These are phyloP conservation scores for Annulohypoxylon nitens DNA, from an alignment of 495 filamentous ascomycete species.

Conservation along the genomic window DNA sequence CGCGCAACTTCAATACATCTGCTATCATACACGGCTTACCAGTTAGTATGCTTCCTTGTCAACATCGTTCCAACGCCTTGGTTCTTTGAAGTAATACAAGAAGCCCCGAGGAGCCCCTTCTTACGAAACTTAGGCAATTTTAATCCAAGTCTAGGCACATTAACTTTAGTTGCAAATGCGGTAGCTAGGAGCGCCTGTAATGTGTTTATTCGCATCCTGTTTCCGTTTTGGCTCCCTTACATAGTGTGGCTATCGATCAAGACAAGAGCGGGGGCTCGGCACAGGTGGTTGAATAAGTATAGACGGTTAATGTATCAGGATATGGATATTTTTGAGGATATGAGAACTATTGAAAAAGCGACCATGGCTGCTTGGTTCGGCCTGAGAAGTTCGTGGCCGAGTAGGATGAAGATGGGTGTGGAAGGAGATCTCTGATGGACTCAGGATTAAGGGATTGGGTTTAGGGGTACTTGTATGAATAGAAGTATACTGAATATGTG, in stretches of 20 bases:
- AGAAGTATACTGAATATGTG: not conserved
- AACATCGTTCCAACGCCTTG: not conserved
- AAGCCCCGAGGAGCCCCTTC: no score
- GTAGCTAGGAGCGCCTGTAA: slow-evolving; percentile 23
- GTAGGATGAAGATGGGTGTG: slow-evolving; percentile 37
- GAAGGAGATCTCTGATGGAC: slow-evolving; percentile 10
- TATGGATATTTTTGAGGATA: slow-evolving; percentile 35
- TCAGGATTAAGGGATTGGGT: not conserved
- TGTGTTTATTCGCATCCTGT: slow-evolving; percentile 12
- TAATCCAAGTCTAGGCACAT: no score
- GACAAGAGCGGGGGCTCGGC: slow-evolving; percentile 7
- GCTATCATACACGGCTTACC: slow-evolving; percentile 47
- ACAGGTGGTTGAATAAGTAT: slow-evolving; percentile 22
- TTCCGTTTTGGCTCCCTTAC: slow-evolving; percentile 33
- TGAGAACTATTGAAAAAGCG: slow-evolving; percentile 28
- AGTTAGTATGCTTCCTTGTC: slow-evolving; percentile 27
- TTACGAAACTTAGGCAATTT: no score
- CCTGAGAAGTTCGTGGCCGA: slow-evolving; percentile 45
- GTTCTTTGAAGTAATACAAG: not conserved
- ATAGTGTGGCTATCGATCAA: slow-evolving; percentile 43
- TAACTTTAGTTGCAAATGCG: slow-evolving; percentile 30
- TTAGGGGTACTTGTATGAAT: not conserved
- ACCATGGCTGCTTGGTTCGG: slow-evolving; percentile 42
- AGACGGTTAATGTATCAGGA: slow-evolving; percentile 18
- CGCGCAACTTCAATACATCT: slow-evolving; percentile 45